Base-by-base conservation (phyloP, 179 eudicot genomes). In the Carnegiea gigantea region DNA sequence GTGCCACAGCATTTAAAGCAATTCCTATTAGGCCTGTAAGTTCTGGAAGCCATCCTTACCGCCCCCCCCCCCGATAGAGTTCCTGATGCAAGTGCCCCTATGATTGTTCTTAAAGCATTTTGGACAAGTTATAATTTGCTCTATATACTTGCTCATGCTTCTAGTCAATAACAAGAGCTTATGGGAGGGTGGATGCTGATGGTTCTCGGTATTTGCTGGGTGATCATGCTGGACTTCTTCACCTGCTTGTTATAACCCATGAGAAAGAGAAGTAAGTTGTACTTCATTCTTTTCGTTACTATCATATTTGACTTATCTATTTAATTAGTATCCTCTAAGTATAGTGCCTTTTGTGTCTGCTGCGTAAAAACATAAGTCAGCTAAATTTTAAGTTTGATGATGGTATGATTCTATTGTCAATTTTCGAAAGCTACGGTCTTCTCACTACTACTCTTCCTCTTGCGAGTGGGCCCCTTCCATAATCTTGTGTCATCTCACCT, bases 141-240 rank as follows among this genome's bases (percentile, higher is more conserved):
- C 65, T 23, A 54, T 65, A 30, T 44, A 23, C 77, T 77, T 81
- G 81, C 54, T 43, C 73, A 78, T 81, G 80, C 33, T 60, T 78
- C 76, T 84, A 95, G 98, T 92, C 97, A 30, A 92, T 95, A 68
- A 95, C 98, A 81, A 92, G 90, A 88, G 98, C 98, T 43, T 93
- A 93, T 83, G 98, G 98, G 72, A 93, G 98, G 90, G 98, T 95
- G 79, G 98, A 95, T 86, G 93, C 98, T 79, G 97, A 95, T 92
- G 98, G 98, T 77, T 95, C 95, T 76, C 90, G 98, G 77, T 92
- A 95, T 87, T 82, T 95, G 85, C 97, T 96, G 46, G 97, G 99
- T 51, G 99, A 96, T 87, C 98, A 93, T 86, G 92, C 93, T 49
- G 99, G 99, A 57, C 93, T 96, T 83, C 90, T 96, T 74, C 98